Evolutionary conservation across 2,329 filamentous ascomycete genomes (phyloP).

Genomic region (Rhynchosporium agropyri): DNA sequence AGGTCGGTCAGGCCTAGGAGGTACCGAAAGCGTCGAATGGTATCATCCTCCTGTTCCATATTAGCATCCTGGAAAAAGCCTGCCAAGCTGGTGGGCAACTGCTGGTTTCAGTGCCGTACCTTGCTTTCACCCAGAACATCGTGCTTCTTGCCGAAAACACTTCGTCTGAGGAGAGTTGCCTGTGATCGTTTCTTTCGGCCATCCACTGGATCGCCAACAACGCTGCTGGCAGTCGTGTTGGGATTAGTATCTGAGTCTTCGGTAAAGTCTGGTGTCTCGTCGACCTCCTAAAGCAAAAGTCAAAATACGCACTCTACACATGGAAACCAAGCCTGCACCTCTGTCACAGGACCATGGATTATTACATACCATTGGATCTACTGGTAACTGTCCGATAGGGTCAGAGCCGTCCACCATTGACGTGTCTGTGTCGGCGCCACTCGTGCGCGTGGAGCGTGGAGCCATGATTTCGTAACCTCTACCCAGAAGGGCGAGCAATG

Average conservation of each 20-base stretch:
- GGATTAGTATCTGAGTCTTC: constrained; percentile 69
- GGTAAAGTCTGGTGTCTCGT: constrained; percentile 67
- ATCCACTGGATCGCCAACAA: constrained; percentile 77
- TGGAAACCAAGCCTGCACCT: neutral
- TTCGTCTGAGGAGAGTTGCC: constrained; percentile 85
- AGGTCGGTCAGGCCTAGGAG: constrained; percentile 92
- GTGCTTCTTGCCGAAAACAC: constrained; percentile 93
- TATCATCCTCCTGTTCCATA: constrained; percentile 78
- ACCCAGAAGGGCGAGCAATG: constrained; percentile 32
- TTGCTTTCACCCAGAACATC: constrained; percentile 90
- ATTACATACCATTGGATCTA: constrained; percentile 43
- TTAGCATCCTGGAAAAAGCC: constrained; percentile 1
- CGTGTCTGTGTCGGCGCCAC: constrained; percentile 52
- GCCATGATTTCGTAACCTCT: constrained; percentile 49
- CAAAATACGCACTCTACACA: neutral
- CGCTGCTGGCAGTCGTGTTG: constrained; percentile 78
- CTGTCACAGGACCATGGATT: neutral
- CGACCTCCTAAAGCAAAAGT: constrained; percentile 51
- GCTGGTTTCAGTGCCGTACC: constrained; percentile 52
- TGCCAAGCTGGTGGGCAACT: neutral
- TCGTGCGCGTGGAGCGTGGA: constrained; percentile 56
- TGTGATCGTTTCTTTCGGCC: constrained; percentile 85
- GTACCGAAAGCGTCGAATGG: constrained; percentile 91
- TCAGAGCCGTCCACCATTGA: constrained; percentile 63
- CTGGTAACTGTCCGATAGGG: constrained; percentile 40